Conservation (phyloP, 371 early-diverging fungal genomes). For the Rhizopus arrhizus region DNA sequence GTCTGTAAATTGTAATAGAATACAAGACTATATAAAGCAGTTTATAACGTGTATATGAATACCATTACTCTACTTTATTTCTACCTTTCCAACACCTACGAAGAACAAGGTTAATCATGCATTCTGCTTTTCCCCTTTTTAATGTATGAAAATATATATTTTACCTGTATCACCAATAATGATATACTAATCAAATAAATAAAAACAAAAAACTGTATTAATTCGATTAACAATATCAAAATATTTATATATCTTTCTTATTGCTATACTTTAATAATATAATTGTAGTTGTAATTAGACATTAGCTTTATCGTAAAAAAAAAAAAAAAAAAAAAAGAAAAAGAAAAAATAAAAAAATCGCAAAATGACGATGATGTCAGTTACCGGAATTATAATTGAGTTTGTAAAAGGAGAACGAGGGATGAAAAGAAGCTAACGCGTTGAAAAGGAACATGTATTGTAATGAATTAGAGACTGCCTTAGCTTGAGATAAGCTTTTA, state of each 20-base stretch:
- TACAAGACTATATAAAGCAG: slow-evolving; percentile 61
- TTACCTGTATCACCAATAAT: slow-evolving; percentile 84
- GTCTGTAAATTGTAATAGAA: slow-evolving; percentile 83
- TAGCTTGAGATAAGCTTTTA: too few relatives aligned
- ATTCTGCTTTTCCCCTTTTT: neutral
- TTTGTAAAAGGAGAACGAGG: too few relatives aligned
- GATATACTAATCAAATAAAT: slow-evolving; percentile 57
- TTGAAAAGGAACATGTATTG: too few relatives aligned
- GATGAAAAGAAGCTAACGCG: too few relatives aligned
- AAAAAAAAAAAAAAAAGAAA: slow-evolving; percentile 12
- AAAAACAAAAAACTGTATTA: neutral
- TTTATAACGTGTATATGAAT: too few relatives aligned
- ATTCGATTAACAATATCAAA: neutral
- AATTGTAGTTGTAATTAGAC: slow-evolving; percentile 56
- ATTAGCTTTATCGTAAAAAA: slow-evolving; percentile 20
- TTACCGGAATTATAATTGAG: too few relatives aligned
- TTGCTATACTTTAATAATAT: slow-evolving; percentile 54
- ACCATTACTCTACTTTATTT: too few relatives aligned
- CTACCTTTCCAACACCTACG: slow-evolving; percentile 73
- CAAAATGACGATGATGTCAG: slow-evolving; percentile 9
- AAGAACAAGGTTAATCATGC: neutral
- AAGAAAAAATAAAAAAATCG: slow-evolving; percentile 1
- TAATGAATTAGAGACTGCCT: too few relatives aligned
- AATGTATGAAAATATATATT: neutral
- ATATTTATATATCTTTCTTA: neutral